Base-by-base conservation (phyloP, 768 basidiomycete species). In the Coprinellus micaceus region DNA sequence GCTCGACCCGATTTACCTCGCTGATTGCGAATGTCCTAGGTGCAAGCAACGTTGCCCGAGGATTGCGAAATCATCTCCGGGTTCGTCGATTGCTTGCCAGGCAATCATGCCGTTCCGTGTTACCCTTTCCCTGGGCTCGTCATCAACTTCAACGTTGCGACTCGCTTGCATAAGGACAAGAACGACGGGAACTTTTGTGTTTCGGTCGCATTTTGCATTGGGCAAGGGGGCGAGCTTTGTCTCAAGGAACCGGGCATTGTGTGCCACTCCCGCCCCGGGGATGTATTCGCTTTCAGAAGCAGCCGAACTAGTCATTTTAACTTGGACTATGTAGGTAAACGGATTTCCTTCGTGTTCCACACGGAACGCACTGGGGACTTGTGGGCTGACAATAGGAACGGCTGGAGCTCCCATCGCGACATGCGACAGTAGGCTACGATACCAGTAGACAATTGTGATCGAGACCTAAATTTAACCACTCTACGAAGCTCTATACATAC, bases 361-460 rank as follows among this genome's bases (percentile, higher is more conserved):
- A 37, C 36, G 17, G 36, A 37, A 9, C 9, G 36, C 10, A 10
- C 17, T 10, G 36, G 36, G 17, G 17, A 37, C 10, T 37, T 10
- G 25, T 39, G 26, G 37, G 22, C 15, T 39, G 44, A 46, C 45
- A 43, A 39, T 24, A 25, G 54, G n/a, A 29, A 44, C 22, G 28
- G 21, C 37, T 47, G 51, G 13, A 61, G 59, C 50, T 44, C 30
- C 10, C 36, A 37, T 37, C 9, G 36, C 10, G 36, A 37, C 46
- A 55, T 51, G 19, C 39, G 33, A n/a, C n/a, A n/a, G n/a, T n/a
- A n/a, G n/a, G n/a, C n/a, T n/a, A n/a, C n/a, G n/a, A n/a, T n/a
- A n/a, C n/a, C n/a, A n/a, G n/a, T n/a, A n/a, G n/a, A n/a, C n/a
- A n/a, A n/a, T n/a, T n/a, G n/a, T n/a, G n/a, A n/a, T n/a, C n/a